Percentiles rank a stretch among this genome's conserved stretches.
Conservation (phyloP, 2,329 filamentous ascomycete species). For the Lachnellula suecica region DNA sequence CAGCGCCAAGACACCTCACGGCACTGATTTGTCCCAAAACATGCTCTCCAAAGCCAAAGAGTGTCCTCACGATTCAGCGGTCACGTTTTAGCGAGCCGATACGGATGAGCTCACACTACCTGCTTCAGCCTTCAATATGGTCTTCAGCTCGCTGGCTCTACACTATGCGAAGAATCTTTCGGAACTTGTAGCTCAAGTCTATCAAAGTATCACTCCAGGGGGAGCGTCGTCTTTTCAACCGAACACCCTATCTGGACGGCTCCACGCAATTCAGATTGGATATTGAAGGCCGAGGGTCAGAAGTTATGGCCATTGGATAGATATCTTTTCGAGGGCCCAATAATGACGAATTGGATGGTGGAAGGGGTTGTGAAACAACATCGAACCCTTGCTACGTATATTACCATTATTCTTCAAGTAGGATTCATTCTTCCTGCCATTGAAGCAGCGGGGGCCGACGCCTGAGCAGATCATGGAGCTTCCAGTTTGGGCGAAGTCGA, state of each 20-base stretch:
- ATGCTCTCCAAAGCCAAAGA: constrained; percentile 40
- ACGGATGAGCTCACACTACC: constrained; percentile 34
- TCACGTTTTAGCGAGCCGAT: constrained; percentile 36
- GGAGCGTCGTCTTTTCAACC: constrained; percentile 71
- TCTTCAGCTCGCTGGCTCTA: constrained; percentile 80
- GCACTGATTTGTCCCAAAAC: constrained; percentile 42
- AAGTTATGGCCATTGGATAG: constrained; percentile 42
- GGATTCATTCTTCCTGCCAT: constrained; percentile 18
- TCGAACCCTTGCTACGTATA: constrained; percentile 36
- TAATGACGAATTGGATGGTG: constrained; percentile 42
- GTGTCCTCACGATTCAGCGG: constrained; percentile 18
- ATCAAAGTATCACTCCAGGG: constrained; percentile 81
- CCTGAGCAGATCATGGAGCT: constrained; percentile 25
- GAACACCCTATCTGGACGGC: constrained; percentile 49
- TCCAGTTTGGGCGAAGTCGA: constrained; percentile 33
- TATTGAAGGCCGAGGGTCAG: constrained; percentile 31
- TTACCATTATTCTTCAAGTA: constrained; percentile 15
- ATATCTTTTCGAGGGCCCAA: constrained; percentile 42
- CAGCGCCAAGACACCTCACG: constrained; percentile 37
- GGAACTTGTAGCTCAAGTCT: constrained; percentile 76
- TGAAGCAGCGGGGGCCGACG: constrained; percentile 20
- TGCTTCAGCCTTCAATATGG: constrained; percentile 75
- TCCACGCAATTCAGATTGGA: constrained; percentile 34
- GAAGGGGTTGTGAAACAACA: constrained; percentile 46
- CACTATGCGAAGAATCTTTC: constrained; percentile 97